Evolutionary conservation across 805 yeast genomes (phyloP), one percentile per base, ranked within the genome.

Genomic region (Ogataea henricii): DNA sequence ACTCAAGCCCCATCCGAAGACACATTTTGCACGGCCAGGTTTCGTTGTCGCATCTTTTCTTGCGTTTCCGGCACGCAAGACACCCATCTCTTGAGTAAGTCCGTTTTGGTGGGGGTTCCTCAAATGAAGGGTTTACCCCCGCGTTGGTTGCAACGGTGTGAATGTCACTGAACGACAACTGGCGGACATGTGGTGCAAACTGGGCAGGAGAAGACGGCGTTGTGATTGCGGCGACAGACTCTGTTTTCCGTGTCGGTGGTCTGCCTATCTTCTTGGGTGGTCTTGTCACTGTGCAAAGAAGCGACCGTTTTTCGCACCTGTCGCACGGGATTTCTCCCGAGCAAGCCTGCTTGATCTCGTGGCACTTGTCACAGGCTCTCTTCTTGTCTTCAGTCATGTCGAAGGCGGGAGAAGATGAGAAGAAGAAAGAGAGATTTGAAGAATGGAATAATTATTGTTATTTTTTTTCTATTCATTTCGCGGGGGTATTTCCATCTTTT

Each of bases 361-460:
- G 60, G 45, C 68, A 64, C 36, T 60, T 45, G 36, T 64, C 68
- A 48, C 68, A 64, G 13, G 66, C 64, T 38, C 59, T 47, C 35
- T 40, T 49, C 34, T 40, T 47, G 18, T 22, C 26, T 12, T 21
- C 22, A 4, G 12, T 32, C 14, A 40, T 25, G 40, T 40, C 27
- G 22, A n/a, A n/a, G 34, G 9, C 34, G 16, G 9, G 18, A n/a
- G 34, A n/a, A 16, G 18, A n/a, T 30, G 4, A 4, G 34, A 16
- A 14, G 18, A 14, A 14, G 18, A 30, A 30, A 30, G 14, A 16
- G 14, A n/a, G 34, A n/a, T 16, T n/a, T 30, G 34, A 30, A n/a
- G 34, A 30, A 30, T n/a, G 14, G 6, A 13, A n/a, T 16, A 30
- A 10, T 4, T 4, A n/a, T n/a, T n/a, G n/a, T n/a, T n/a, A n/a